Evolutionary conservation across 371 early-diverging fungal genomes (phyloP).

Genomic region (Mucor racemosus): DNA sequence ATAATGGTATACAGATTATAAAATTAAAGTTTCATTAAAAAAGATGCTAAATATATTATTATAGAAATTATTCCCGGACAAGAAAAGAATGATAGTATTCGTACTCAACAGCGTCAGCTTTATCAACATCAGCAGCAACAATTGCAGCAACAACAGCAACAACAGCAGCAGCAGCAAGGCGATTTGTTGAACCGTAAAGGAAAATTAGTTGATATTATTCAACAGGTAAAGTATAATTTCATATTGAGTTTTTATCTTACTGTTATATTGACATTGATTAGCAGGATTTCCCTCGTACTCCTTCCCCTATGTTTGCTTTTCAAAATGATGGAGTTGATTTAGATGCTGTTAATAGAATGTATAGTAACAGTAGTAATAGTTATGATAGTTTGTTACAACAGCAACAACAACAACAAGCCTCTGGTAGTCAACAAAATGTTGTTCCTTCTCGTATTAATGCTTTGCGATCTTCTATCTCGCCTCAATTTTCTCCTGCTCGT

Average conservation of each 20-base stretch:
- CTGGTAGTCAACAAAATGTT: not conserved
- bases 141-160: slow-evolving; percentile 10
- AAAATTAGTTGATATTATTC: slow-evolving; percentile 20
- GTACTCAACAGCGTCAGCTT: not conserved
- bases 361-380: slow-evolving; percentile 34
- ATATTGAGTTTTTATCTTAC: not conserved
- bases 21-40: not conserved
- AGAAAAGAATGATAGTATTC: slow-evolving; percentile 9
- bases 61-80: slow-evolving; percentile 15
- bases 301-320: slow-evolving; percentile 25
- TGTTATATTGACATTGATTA: not conserved
- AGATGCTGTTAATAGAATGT: slow-evolving; percentile 21
- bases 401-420: slow-evolving; percentile 25
- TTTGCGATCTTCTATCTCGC: slow-evolving; percentile 19
- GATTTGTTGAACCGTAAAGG: slow-evolving; percentile 32
- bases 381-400: slow-evolving; percentile 27
- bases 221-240: slow-evolving; percentile 5
- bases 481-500: slow-evolving; percentile 24
- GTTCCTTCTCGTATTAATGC: slow-evolving; percentile 11
- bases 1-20: slow-evolving; percentile 1
- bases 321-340: slow-evolving; percentile 12
- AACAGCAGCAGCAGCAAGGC: slow-evolving; percentile 10
- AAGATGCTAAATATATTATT: not conserved
- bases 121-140: slow-evolving; percentile 10
- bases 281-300: slow-evolving; percentile 22